phyloP scores from a whole-genome alignment of 129 eudicot species.

The Tanacetum coccineum region DNA sequence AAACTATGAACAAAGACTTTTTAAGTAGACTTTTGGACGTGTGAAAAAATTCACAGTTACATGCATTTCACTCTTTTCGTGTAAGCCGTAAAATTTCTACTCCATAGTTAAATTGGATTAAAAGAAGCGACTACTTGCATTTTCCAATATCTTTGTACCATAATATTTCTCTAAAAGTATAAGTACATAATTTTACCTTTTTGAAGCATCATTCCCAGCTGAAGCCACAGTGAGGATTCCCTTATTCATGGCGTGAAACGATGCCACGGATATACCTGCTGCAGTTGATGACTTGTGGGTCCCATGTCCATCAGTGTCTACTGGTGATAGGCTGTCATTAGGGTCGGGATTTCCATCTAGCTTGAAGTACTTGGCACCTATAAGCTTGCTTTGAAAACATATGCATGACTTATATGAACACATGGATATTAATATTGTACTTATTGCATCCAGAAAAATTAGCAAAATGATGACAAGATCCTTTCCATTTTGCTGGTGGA shows the following conservation, averaged over 20 bases:
- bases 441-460: conserved; percentile 97
- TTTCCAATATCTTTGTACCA: too few species aligned
- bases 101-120: too few species aligned
- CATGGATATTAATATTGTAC: conserved; percentile 33
- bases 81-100: too few species aligned
- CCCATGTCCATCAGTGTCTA: conserved; percentile 87
- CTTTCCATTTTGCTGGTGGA: conserved; percentile 93
- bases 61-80: too few species aligned
- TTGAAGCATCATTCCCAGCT: conserved; percentile 85
- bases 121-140: too few species aligned
- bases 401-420: conserved; percentile 4
- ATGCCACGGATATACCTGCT: conserved; percentile 78
- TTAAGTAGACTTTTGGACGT: too few species aligned
- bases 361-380: conserved; percentile 92
- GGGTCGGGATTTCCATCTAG: conserved; percentile 57
- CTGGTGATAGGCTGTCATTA: conserved; percentile 63
- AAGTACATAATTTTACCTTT: too few species aligned
- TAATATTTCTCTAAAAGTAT: too few species aligned
- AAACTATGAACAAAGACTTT: too few species aligned
- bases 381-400: conserved; percentile 56
- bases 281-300: conserved; percentile 91
- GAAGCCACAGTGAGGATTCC: conserved; percentile 87
- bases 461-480: conserved; percentile 56
- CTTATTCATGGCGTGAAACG: conserved; percentile 77
- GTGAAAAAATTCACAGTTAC: too few species aligned